These are phyloP conservation scores for Colletotrichum sp. DNA, from an alignment of 2,329 filamentous ascomycete species.

Conservation along the genomic window DNA sequence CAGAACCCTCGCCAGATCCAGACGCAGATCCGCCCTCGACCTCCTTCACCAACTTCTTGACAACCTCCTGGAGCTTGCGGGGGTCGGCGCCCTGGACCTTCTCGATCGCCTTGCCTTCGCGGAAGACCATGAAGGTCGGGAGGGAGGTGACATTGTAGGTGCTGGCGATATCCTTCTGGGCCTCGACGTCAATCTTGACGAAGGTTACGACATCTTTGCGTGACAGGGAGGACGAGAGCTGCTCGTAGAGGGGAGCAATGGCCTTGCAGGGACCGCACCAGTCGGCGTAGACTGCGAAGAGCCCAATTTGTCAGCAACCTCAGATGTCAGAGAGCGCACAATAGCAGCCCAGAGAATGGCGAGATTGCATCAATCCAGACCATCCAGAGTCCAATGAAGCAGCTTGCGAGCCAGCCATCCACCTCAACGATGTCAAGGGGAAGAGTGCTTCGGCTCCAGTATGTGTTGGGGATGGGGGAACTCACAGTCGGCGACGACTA, in stretches of 20 bases:
- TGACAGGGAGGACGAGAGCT: slow-evolving; percentile 74
- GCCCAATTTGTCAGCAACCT: slow-evolving; percentile 29
- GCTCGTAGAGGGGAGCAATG: slow-evolving; percentile 83
- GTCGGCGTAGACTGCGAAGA: slow-evolving; percentile 77
- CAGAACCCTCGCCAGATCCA: slow-evolving; percentile 46
- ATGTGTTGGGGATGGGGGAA: slow-evolving; percentile 24
- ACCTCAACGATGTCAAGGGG: slow-evolving; percentile 27
- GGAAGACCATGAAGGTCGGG: slow-evolving; percentile 93
- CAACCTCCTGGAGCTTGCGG: slow-evolving; percentile 69
- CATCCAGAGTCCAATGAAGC: neutral
- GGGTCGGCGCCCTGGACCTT: slow-evolving; percentile 78
- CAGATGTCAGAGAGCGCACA: neutral
- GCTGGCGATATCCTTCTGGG: slow-evolving; percentile 73
- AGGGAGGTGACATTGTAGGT: slow-evolving; percentile 78
- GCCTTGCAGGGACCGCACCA: slow-evolving; percentile 86
- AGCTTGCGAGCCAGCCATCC: neutral
- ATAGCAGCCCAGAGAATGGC: neutral
- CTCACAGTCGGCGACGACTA: slow-evolving; percentile 91
- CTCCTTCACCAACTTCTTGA: slow-evolving; percentile 74
- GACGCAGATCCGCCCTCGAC: slow-evolving; percentile 41
- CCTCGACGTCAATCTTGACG: slow-evolving; percentile 84
- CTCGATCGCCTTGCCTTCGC: slow-evolving; percentile 69
- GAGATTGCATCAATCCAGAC: neutral
- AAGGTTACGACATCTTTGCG: slow-evolving; percentile 79
- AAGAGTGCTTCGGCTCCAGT: slow-evolving; percentile 23